phyloP scores from a whole-genome alignment of 192 early-diverging fungal species.

The Linnemannia exigua region DNA sequence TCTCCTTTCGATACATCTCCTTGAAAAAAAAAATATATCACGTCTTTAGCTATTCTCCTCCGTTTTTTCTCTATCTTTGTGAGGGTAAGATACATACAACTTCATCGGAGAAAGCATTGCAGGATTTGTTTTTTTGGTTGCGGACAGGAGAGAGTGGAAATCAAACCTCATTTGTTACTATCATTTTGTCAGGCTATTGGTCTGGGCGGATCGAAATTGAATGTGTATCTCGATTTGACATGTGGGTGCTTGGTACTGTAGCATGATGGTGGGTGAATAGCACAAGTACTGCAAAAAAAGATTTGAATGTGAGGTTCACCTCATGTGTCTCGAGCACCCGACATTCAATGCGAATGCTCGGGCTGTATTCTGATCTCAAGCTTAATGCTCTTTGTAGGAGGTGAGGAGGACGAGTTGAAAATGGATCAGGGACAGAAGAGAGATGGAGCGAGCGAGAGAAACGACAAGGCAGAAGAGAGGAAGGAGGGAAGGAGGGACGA shows the following conservation, averaged over 20 bases:
- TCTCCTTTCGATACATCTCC: neutral
- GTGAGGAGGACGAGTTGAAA: too few relatives aligned
- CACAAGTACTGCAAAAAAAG: neutral
- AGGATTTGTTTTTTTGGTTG: neutral
- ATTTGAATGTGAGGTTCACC: neutral
- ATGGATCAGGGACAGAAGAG: neutral
- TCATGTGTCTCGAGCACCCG: neutral
- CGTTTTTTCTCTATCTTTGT: neutral
- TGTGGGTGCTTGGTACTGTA: too few relatives aligned
- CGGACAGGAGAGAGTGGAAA: neutral
- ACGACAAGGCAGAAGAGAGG: neutral
- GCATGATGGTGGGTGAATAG: too few relatives aligned
- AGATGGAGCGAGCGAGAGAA: neutral
- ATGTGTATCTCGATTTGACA: neutral
- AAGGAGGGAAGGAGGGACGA: neutral
- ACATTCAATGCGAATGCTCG: neutral
- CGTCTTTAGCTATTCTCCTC: too few relatives aligned
- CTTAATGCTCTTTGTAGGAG: too few relatives aligned
- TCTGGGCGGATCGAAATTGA: neutral
- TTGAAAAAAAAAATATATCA: too few relatives aligned
- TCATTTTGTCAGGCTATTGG: neutral
- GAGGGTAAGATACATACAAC: neutral
- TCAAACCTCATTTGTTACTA: neutral
- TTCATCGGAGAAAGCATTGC: neutral
- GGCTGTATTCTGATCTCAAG: neutral